Evolutionary conservation across 208 protist genomes (phyloP), one percentile per base, ranked within the genome.

Genomic region (Acanthamoeba castellanii): DNA sequence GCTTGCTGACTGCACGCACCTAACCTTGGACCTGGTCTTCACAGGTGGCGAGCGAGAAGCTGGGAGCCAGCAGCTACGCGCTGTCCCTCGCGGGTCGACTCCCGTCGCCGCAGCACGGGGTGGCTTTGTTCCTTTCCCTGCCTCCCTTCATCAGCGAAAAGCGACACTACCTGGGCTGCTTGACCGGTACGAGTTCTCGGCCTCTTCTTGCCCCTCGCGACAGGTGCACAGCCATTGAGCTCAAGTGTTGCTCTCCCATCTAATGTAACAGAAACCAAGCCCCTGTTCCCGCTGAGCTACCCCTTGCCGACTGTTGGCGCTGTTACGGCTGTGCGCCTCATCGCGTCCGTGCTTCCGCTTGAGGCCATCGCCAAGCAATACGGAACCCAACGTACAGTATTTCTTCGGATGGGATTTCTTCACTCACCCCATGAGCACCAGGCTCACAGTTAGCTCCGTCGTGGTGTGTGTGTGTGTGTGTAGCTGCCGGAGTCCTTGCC

Each of bases 301-400:
- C 81, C 81, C 20, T 42, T 89, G 45, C 81, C 81, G 7, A 66
- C 45, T 6, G 81, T 89, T 4, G 81, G 81, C 27, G 81, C 81
- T 3, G 81, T 89, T 47, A 89, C 81, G 30, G 81, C 81, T 6
- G 81, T 89, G 45, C 81, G 81, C 30, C 11, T 89, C 81, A n/a
- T 89, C 81, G 81, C 81, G 20, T 45, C 25, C 4, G n/a, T 89
- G 3, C 18, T 89, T 20, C 81, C 81, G 11, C 55, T 89, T 6
- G 81, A 89, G 55, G n/a, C 45, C 52, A 68, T 89, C 45, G 55
- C 37, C 5, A 89, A 64, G 81, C 81, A 89, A 68, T 89, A 81
- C 22, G 52, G 4, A 45, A 55, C 32, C 1, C 16, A 66, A 5
- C 13, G n/a, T 64, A 45, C 47, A 6, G 6, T 27, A 8, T 1